Evolutionary conservation across 2,329 filamentous ascomycete genomes (phyloP).

Genomic region (Gaeumannomyces tritici): DNA sequence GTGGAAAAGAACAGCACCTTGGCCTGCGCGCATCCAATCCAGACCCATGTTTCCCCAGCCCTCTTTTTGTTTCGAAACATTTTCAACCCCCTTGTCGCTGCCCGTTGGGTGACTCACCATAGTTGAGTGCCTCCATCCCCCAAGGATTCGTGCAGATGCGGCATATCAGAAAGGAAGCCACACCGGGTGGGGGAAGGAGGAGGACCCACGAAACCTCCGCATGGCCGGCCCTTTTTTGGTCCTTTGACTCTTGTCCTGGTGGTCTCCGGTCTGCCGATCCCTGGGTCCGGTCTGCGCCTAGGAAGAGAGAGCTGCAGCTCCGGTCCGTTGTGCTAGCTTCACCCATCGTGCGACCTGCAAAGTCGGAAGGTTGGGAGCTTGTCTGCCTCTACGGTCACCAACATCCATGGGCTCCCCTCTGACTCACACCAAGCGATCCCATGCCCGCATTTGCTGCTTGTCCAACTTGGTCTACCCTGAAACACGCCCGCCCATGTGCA

Average conservation of each 20-base stretch:
- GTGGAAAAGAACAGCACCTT: too few relatives aligned
- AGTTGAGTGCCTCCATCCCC: not conserved
- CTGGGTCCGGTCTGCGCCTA: too few relatives aligned
- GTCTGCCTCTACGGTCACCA: not conserved
- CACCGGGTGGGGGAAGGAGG: not conserved
- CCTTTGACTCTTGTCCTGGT: too few relatives aligned
- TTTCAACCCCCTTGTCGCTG: not conserved
- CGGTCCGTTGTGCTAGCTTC: not conserved
- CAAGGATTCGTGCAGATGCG: not conserved
- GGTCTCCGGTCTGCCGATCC: too few relatives aligned
- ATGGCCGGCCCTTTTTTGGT: too few relatives aligned
- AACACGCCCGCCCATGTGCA: too few relatives aligned
- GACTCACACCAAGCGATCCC: not conserved
- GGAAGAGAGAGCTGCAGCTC: not conserved
- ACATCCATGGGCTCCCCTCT: not conserved
- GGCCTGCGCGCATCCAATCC: not conserved
- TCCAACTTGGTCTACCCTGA: too few relatives aligned
- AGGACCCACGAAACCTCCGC: too few relatives aligned
- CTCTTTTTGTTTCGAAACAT: not conserved
- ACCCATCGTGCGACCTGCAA: not conserved
- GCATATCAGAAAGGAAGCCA: not conserved
- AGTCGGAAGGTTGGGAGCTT: not conserved
- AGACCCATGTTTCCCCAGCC: not conserved
- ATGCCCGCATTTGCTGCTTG: not conserved
- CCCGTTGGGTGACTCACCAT: not conserved